Conservation (phyloP, 2,329 filamentous ascomycete genomes). For the Pyrenophora teres region DNA sequence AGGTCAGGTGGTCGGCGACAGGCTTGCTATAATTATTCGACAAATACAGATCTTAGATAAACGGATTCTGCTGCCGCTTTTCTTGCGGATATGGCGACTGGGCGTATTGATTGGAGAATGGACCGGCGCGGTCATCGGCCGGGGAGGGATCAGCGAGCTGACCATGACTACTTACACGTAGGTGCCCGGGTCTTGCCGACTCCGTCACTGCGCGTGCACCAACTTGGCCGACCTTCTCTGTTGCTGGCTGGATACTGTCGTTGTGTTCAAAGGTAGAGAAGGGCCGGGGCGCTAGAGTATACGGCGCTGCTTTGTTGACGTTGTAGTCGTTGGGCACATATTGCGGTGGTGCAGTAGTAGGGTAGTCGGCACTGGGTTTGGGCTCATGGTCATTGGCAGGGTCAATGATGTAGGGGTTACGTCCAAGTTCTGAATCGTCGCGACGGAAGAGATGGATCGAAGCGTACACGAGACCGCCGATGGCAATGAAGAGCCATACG, state of each 20-base stretch:
- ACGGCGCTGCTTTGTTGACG: constrained; percentile 53
- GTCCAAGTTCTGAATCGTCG: constrained; percentile 44
- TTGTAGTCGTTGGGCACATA: constrained; percentile 51
- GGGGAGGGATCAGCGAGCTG: constrained; percentile 52
- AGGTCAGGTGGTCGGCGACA: constrained; percentile 50
- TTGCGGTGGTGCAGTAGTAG: constrained; percentile 46
- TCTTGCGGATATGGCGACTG: constrained; percentile 25
- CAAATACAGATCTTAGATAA: constrained; percentile 45
- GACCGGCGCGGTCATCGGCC: constrained; percentile 42
- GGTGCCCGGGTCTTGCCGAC: constrained; percentile 50
- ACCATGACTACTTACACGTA: constrained; percentile 53
- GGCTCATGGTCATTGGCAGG: constrained; percentile 27
- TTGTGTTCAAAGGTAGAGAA: constrained; percentile 50
- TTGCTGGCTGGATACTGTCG: constrained; percentile 29
- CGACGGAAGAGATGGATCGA: constrained; percentile 65
- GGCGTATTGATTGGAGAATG: constrained; percentile 34
- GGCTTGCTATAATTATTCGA: constrained; percentile 2
- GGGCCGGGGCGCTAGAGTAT: constrained; percentile 52
- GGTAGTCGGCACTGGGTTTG: constrained; percentile 28
- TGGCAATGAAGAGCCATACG: constrained; percentile 76
- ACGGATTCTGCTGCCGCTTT: constrained; percentile 43
- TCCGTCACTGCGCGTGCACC: constrained; percentile 50
- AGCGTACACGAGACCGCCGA: constrained; percentile 73
- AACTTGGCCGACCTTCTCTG: constrained; percentile 53
- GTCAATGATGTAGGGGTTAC: constrained; percentile 40